phyloP scores from a whole-genome alignment of 2,329 filamentous ascomycete species.

The Lachnellula subtilissima region DNA sequence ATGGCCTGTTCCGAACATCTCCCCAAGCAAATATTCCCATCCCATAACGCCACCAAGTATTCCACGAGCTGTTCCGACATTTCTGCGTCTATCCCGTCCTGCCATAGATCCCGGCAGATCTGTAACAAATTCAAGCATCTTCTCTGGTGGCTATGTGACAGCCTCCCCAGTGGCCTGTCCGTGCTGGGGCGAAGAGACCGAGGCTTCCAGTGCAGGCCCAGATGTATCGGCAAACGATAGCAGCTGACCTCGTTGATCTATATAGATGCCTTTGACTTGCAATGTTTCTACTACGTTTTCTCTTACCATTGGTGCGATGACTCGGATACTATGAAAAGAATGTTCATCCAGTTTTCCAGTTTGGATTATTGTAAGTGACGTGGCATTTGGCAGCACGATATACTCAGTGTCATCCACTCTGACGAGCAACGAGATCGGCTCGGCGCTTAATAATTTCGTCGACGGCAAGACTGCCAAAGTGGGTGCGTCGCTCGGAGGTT shows the following conservation, averaged over 20 bases:
- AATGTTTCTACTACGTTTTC: slow-evolving; percentile 16
- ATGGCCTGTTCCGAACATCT: slow-evolving; percentile 35
- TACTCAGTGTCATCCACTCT: slow-evolving; percentile 27
- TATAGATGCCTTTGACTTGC: slow-evolving; percentile 25
- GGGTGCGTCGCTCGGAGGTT: not conserved
- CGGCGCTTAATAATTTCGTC: slow-evolving; percentile 14
- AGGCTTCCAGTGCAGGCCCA: no score
- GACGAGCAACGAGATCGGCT: slow-evolving; percentile 23
- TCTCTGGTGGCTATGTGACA: slow-evolving; percentile 4
- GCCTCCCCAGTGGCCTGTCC: not conserved
- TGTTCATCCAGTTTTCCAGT: slow-evolving; percentile 12
- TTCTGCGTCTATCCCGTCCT: slow-evolving; percentile 10
- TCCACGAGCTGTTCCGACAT: slow-evolving; percentile 5
- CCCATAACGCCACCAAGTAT: slow-evolving; percentile 27
- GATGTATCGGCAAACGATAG: slow-evolving; percentile 4
- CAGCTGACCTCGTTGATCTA: slow-evolving; percentile 20
- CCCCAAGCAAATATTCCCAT: slow-evolving; percentile 34
- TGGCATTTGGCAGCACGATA: slow-evolving; percentile 22
- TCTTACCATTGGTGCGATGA: slow-evolving; percentile 26
- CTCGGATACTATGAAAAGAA: slow-evolving; percentile 18
- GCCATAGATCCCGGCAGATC: slow-evolving; percentile 26
- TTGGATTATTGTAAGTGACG: slow-evolving; percentile 15
- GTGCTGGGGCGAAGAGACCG: not conserved
- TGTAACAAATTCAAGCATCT: slow-evolving; percentile 31
- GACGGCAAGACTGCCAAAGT: slow-evolving; percentile 8